phyloP scores from a whole-genome alignment of 83 land plant species.

The Picea abies region DNA sequence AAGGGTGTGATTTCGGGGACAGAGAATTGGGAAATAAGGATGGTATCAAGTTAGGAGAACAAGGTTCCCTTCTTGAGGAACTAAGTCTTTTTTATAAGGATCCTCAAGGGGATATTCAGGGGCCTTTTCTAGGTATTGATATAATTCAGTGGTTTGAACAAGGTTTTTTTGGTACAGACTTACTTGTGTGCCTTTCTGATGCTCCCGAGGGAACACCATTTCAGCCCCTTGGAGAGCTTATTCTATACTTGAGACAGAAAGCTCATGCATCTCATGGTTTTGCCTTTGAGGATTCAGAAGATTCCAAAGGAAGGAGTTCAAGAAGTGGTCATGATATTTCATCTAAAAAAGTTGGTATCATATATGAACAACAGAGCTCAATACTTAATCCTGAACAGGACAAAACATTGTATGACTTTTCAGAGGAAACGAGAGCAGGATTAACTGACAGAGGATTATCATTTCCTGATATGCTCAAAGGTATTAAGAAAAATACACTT shows the following conservation, averaged over 20 bases:
- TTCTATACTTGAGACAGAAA: conserved; percentile 64
- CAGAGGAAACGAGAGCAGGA: neutral
- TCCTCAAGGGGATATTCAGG: conserved; percentile 88
- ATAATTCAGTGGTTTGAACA: conserved; percentile 87
- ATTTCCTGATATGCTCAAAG: conserved; percentile 1
- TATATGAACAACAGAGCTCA: neutral
- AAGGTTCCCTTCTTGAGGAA: conserved; percentile 47
- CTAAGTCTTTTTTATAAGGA: conserved; percentile 69
- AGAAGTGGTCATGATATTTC: conserved; percentile 5
- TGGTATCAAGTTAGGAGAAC: conserved; percentile 12
- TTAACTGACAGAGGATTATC: neutral
- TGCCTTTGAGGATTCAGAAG: neutral
- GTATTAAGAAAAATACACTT: neutral
- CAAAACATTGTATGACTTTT: neutral
- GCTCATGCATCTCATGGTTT: neutral
- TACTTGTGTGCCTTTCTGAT: conserved; percentile 70
- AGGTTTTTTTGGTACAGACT: conserved; percentile 82
- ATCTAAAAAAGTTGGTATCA: neutral
- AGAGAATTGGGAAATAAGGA: neutral
- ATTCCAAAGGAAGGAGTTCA: neutral
- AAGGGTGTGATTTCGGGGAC: neutral
- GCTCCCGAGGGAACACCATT: conserved; percentile 76
- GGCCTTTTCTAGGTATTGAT: conserved; percentile 81
- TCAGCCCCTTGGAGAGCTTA: conserved; percentile 65
- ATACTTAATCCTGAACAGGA: neutral